Conservation (phyloP, 192 early-diverging fungal species). For the Paraglomus occultum region DNA sequence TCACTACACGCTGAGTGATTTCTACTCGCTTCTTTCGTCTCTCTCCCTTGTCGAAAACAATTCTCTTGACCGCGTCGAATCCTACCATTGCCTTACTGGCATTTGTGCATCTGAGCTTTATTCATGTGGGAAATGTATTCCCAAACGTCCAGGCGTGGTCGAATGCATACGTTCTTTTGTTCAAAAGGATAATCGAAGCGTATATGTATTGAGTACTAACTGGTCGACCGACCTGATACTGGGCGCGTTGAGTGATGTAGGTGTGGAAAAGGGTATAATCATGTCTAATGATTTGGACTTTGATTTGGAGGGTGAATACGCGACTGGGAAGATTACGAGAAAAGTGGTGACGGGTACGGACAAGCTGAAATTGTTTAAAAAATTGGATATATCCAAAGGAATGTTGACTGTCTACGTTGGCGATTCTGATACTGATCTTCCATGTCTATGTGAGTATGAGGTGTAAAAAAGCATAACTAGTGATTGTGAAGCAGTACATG, state of each 20-base stretch:
- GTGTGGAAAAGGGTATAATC: conserved; percentile 1
- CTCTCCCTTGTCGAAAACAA: conserved; percentile 10
- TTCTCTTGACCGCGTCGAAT: conserved; percentile 23
- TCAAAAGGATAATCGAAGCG: neutral
- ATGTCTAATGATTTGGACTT: conserved; percentile 22
- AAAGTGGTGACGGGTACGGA: conserved; percentile 11
- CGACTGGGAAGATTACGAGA: conserved; percentile 17
- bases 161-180: neutral
- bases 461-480: no score
- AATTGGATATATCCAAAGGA: neutral
- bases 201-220: conserved; percentile 26
- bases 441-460: conserved; percentile 26
- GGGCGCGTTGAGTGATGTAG: conserved; percentile 15
- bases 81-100: conserved; percentile 7
- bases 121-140: conserved; percentile 3
- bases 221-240: conserved; percentile 27
- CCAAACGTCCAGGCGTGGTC: neutral
- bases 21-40: conserved; percentile 10
- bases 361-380: conserved; percentile 26
- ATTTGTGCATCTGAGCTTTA: neutral
- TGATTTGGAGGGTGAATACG: neutral
- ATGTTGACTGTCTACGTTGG: conserved; percentile 25
- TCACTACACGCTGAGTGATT: conserved; percentile 10
- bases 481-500: no score
- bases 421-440: conserved; percentile 30